Evolutionary conservation across 78 protist genomes (phyloP).

Genomic region (Monocercomonoides exilis): DNA sequence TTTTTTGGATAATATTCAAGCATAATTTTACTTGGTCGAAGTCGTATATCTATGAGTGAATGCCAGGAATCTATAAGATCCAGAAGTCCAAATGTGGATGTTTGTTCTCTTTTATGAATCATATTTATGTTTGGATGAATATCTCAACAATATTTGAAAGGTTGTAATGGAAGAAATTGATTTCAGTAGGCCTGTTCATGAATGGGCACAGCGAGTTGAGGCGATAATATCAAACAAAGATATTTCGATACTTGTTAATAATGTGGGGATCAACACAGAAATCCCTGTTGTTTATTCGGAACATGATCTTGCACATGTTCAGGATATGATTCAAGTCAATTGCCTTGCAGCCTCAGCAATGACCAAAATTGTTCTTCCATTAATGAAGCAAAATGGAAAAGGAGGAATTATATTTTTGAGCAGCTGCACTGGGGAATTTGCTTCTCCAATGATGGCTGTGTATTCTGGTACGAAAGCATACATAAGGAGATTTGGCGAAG

Average conservation of each 20-base stretch:
- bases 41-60: neutral
- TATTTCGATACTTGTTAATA: neutral
- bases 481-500: neutral
- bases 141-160: neutral
- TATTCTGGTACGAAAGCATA: slow-evolving; percentile 7
- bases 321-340: neutral
- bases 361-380: neutral
- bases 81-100: neutral
- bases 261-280: slow-evolving; percentile 4
- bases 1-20: neutral
- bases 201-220: neutral
- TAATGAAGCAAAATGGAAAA: neutral
- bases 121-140: neutral
- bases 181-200: neutral
- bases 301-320: neutral
- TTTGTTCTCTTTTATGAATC: neutral
- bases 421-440: neutral
- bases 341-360: neutral
- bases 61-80: neutral
- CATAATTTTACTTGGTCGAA: neutral
- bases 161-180: neutral
- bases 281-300: neutral
- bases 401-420: neutral
- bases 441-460: neutral
- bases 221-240: neutral